These are phyloP conservation scores for Pigoraptor vietnamica DNA, from an alignment of 78 protist genomes.

Conservation along the genomic window DNA sequence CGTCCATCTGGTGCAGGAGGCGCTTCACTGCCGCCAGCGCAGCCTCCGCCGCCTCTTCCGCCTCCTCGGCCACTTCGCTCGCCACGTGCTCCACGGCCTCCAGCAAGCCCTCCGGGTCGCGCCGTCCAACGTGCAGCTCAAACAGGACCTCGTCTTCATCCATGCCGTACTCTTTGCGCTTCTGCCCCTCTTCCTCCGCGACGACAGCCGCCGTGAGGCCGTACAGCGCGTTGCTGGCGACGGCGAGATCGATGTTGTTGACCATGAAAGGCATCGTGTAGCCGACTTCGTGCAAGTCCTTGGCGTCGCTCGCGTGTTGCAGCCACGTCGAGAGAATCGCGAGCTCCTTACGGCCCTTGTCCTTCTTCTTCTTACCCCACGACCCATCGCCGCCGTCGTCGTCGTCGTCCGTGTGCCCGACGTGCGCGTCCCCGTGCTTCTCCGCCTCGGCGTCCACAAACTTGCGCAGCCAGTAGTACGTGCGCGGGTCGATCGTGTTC, in stretches of 20 bases:
- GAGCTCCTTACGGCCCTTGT: neutral
- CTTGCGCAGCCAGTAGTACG: neutral
- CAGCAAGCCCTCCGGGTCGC: no score
- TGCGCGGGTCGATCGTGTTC: neutral
- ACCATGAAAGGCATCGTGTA: neutral
- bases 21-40: no score
- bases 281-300: neutral
- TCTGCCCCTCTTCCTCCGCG: neutral
- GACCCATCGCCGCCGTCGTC: neutral
- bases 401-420: neutral
- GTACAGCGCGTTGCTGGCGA: neutral
- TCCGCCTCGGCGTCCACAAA: neutral
- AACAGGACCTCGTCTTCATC: neutral
- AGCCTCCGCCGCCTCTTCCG: no score
- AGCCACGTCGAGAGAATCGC: neutral
- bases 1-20: neutral
- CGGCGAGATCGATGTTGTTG: neutral
- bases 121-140: no score
- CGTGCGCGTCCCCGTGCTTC: neutral
- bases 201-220: neutral
- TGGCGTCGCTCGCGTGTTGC: neutral
- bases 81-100: no score
- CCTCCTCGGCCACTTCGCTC: no score
- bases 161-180: no score
- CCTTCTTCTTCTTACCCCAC: neutral